Base-by-base conservation (phyloP, 2,329 filamentous ascomycete species). In the Aspergillus arachidicola region DNA sequence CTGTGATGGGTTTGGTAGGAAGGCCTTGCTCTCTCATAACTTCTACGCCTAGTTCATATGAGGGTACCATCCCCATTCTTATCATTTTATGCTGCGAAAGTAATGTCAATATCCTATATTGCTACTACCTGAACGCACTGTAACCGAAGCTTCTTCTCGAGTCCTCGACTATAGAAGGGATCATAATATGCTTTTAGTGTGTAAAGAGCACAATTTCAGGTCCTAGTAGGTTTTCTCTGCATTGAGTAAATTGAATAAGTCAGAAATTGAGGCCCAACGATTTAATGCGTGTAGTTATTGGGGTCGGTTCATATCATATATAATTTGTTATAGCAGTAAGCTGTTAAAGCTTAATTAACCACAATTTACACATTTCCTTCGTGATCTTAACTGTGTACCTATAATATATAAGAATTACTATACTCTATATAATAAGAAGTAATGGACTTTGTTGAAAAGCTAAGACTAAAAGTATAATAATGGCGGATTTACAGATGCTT, bases 1-100 rank as follows among this genome's bases (percentile, higher is more conserved):
- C 79, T 91, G 76, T 91, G 81, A 81, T 65, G 19, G 36, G n/a
- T 21, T 51, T 4, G 16, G 7, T 16, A n/a, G 14, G 6, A 28
- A 9, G 26, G 9, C 23, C 14, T 19, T 50, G 16, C 7, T 19
- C 16, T 30, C 7, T n/a, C 23, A 28, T 50, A 9, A 6, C 12
- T 50, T 30, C 3, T 30, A 30, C 19, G n/a, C 23, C n/a, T 26
- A 19, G 26, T 6, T 30, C 30, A 9, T 28, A 28, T 26, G 9
- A 21, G 7, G 4, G 41, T 21, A 21, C 41, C 10, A 43, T 1
- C 21, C 6, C 14, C 34, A 36, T 16, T 16, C 34, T 7, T 36
- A 6, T 34, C 12, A 36, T 16, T 36, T 36, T 36, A 16, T 36
- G 6, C 34, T 36, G 34, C 14, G 34, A 36, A 36, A 36, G 34